Percentiles rank a stretch among this genome's conserved stretches.
phyloP scores from a whole-genome alignment of 2,329 filamentous ascomycete species.

The Setomelanomma holmii region DNA sequence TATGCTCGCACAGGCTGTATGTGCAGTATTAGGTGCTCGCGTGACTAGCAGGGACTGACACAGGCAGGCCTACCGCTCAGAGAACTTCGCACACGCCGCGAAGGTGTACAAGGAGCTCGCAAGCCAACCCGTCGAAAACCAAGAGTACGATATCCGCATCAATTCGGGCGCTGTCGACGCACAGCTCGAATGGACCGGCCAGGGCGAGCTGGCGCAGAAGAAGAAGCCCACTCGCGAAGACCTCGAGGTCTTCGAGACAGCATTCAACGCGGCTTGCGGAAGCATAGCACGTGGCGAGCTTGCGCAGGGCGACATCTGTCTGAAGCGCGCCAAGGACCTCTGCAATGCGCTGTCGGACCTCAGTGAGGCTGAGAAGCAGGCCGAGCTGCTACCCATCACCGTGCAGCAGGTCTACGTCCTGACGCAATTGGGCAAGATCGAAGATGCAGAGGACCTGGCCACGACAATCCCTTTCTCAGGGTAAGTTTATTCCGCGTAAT shows the following conservation, averaged over 20 bases:
- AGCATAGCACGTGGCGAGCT: constrained; percentile 74
- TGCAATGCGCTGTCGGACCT: constrained; percentile 78
- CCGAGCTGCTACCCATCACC: constrained; percentile 76
- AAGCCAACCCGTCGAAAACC: constrained; percentile 59
- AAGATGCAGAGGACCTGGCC: constrained; percentile 70
- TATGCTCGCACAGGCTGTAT: constrained; percentile 56
- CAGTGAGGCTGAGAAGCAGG: constrained; percentile 74
- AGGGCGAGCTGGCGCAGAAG: constrained; percentile 59
- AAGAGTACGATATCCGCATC: constrained; percentile 77
- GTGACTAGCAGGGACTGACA: constrained; percentile 29
- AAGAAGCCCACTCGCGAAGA: constrained; percentile 67
- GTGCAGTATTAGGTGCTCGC: not conserved
- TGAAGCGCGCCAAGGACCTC: constrained; percentile 73
- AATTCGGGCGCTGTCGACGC: constrained; percentile 76
- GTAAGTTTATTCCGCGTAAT: constrained; percentile 59
- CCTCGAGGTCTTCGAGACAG: constrained; percentile 78
- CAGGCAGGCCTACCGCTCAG: constrained; percentile 70
- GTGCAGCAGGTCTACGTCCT: constrained; percentile 79
- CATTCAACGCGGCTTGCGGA: constrained; percentile 80
- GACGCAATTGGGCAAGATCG: constrained; percentile 68
- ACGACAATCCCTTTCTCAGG: constrained; percentile 66
- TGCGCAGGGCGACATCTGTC: constrained; percentile 67
- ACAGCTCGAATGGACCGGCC: constrained; percentile 74
- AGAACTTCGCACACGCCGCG: constrained; percentile 73
- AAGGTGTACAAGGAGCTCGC: constrained; percentile 68